Conservation (phyloP, 1,284 basidiomycete genomes). For the Cryptococcus sp. region DNA sequence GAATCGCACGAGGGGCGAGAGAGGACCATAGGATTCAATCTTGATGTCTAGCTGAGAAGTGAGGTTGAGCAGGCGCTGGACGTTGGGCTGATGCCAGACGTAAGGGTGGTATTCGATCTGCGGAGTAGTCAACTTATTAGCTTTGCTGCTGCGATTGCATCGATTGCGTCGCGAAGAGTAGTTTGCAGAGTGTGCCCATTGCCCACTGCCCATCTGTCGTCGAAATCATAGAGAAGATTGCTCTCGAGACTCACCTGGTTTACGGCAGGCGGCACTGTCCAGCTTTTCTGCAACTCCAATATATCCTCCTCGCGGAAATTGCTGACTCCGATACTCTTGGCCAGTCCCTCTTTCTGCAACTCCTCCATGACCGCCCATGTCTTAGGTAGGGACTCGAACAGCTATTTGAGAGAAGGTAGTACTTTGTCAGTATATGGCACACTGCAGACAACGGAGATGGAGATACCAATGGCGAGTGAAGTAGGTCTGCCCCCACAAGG, state of each 20-base stretch:
- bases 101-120: conserved; percentile 83
- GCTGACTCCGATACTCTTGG: conserved; percentile 79
- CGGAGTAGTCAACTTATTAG: neutral
- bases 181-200: neutral
- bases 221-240: neutral
- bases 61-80: conserved; percentile 59
- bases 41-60: conserved; percentile 65
- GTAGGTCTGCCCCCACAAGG: conserved; percentile 58
- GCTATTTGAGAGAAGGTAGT: conserved; percentile 28
- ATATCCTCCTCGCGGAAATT: conserved; percentile 74
- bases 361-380: conserved; percentile 72
- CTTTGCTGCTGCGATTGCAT: neutral
- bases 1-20: conserved; percentile 54
- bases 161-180: neutral
- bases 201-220: neutral
- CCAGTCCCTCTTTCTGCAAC: conserved; percentile 65
- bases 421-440: no score
- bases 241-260: conserved; percentile 64
- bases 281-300: conserved; percentile 61
- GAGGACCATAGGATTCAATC: conserved; percentile 65
- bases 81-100: conserved; percentile 62
- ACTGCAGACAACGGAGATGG: no score
- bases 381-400: conserved; percentile 47
- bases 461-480: conserved; percentile 63
- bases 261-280: conserved; percentile 65